These are phyloP conservation scores for Alternaria consortialis DNA, from an alignment of 2,329 filamentous ascomycete species.

Conservation along the genomic window DNA sequence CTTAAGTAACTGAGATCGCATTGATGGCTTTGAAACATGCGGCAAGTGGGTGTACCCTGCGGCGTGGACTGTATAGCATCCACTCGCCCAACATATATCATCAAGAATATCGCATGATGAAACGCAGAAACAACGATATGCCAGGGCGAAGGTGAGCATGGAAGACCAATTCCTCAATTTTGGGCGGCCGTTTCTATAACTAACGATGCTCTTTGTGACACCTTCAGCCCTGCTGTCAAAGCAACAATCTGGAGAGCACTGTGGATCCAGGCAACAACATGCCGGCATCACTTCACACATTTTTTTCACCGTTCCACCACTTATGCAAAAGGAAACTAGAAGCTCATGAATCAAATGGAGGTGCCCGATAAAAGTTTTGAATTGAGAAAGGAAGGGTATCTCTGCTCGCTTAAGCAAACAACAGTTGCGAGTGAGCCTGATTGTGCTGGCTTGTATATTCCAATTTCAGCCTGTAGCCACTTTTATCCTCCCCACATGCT, in stretches of 20 bases:
- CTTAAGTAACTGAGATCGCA: conserved; percentile 27
- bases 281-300: conserved; percentile 24
- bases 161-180: conserved; percentile 36
- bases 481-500: conserved; percentile 35
- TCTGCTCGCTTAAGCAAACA: conserved; percentile 49
- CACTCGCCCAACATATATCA: conserved; percentile 30
- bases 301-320: conserved; percentile 28
- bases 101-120: conserved; percentile 32
- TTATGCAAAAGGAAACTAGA: conserved; percentile 25
- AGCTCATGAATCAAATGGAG: conserved; percentile 3
- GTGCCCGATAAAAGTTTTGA: conserved; percentile 16
- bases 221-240: conserved; percentile 44
- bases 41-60: conserved; percentile 27
- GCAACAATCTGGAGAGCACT: conserved; percentile 43
- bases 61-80: conserved; percentile 32
- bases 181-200: conserved; percentile 44
- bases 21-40: conserved; percentile 38
- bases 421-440: conserved; percentile 46
- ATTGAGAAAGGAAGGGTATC: conserved; percentile 48
- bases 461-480: conserved; percentile 49
- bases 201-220: conserved; percentile 48
- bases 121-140: conserved; percentile 31
- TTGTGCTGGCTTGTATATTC: conserved; percentile 40
- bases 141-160: conserved; percentile 19
- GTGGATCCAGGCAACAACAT: conserved; percentile 27